Evolutionary conservation across 2,329 filamentous ascomycete genomes (phyloP).

Genomic region (Xylaria digitata): DNA sequence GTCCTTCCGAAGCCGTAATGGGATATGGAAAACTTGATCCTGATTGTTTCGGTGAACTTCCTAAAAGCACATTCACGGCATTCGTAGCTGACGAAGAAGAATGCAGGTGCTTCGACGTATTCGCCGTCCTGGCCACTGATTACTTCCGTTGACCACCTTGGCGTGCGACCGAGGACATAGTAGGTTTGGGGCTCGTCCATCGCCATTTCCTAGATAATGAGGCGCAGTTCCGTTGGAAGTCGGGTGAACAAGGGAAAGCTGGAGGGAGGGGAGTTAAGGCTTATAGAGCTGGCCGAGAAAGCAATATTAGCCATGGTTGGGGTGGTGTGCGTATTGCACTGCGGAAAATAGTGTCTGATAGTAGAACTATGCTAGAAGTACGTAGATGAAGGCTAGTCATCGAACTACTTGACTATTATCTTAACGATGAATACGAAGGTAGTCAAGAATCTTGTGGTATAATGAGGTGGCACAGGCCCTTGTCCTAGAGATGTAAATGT

Average conservation of each 20-base stretch:
- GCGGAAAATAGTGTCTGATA: background rate
- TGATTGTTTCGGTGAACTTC: background rate
- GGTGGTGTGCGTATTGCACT: background rate
- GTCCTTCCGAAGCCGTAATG: background rate
- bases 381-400: background rate
- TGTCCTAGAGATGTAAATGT: background rate
- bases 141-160: no score
- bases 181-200: background rate
- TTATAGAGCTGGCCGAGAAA: background rate
- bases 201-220: constrained; percentile 9
- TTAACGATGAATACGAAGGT: background rate
- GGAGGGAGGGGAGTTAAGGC: background rate
- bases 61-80: background rate
- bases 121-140: background rate
- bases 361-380: background rate
- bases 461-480: background rate
- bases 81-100: constrained; percentile 28
- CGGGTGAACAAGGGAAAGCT: constrained; percentile 9
- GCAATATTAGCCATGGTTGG: background rate
- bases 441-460: background rate
- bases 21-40: background rate
- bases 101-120: constrained; percentile 1
- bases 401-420: background rate
- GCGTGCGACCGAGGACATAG: background rate
- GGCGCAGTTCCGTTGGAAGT: constrained; percentile 11